Base-by-base conservation (phyloP, 78 protist genomes). In the Pigoraptor vietnamica region DNA sequence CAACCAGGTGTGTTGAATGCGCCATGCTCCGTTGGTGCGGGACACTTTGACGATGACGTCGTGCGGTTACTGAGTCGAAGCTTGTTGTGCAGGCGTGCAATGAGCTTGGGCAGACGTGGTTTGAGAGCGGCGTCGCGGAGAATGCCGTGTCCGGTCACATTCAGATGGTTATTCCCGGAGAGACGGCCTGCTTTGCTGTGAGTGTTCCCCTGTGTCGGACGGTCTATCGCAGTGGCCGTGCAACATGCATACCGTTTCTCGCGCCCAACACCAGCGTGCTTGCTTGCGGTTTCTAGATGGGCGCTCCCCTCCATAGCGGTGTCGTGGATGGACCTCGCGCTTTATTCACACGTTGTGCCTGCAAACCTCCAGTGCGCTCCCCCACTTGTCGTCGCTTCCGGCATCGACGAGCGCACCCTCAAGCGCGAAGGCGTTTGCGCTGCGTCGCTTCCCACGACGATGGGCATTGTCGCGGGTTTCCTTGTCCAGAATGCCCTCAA, bases 121-220 rank as follows among this genome's bases (percentile, higher is more conserved):
- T 98, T 96, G 99, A 98, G 86, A 93, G 97, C 0, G 99, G 99
- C n/a, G 99, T 98, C 32, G 48, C 96, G 0, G 99, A 98, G 94
- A 92, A 97, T 92, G 99, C 99, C 23, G 97, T 98, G 34, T 98
- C 99, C 0, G 99, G 99, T 32, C 99, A 98, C 97, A 98, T 98
- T 39, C 99, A 97, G 93, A 90, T 97, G 37, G 86, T 98, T 23
- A 1, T 37, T 23, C 99, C 99, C 0, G 97, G 98, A 35, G 86
- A 87, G 79, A 93, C 96, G 24, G 97, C 98, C 0, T 98, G 98
- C 89, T 97, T 95, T 67, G 96, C 87, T 88, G 94, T 92, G 1
- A 1, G 56, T n/a, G 33, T 24, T 33, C n/a, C n/a, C n/a, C n/a
- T n/a, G n/a, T n/a, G n/a, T n/a, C n/a, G n/a, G 32, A 33, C 88